Conservation (phyloP, 2,329 filamentous ascomycete species). For the Cercospora canescens region DNA sequence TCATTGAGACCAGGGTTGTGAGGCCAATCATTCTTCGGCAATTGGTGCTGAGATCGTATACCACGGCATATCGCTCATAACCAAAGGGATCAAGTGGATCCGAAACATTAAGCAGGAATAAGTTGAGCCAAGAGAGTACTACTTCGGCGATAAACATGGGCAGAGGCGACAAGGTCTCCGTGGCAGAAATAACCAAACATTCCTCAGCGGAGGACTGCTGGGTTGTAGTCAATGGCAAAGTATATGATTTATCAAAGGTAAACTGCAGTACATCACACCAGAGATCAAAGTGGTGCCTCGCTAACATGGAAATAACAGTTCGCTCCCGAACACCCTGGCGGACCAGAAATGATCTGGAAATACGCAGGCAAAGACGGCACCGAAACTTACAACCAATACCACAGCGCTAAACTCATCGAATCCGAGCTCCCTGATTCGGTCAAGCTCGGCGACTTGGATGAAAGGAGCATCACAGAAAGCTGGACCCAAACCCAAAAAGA, state of each 20-base stretch:
- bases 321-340: conserved; percentile 63
- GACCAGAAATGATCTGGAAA: conserved; percentile 54
- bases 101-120: neutral
- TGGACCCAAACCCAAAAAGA: conserved; percentile 35
- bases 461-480: conserved; percentile 31
- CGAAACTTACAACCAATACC: conserved; percentile 55
- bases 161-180: conserved; percentile 22
- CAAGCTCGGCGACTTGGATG: conserved; percentile 40
- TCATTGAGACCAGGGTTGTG: neutral
- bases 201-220: conserved; percentile 49
- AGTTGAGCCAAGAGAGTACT: neutral
- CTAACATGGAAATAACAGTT: conserved; percentile 42
- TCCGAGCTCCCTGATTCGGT: conserved; percentile 44
- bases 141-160: neutral
- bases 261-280: neutral
- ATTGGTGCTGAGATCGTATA: conserved; percentile 13
- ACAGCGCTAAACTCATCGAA: conserved; percentile 47
- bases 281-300: neutral
- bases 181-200: conserved; percentile 37
- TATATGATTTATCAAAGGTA: conserved; percentile 64
- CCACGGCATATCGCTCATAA: neutral
- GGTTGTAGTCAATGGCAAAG: conserved; percentile 67
- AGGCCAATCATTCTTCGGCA: conserved; percentile 8
- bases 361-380: conserved; percentile 58
- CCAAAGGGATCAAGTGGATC: neutral